Evolutionary conservation across 345 rosid species (phyloP).

Genomic region (Pistacia integerrima): DNA sequence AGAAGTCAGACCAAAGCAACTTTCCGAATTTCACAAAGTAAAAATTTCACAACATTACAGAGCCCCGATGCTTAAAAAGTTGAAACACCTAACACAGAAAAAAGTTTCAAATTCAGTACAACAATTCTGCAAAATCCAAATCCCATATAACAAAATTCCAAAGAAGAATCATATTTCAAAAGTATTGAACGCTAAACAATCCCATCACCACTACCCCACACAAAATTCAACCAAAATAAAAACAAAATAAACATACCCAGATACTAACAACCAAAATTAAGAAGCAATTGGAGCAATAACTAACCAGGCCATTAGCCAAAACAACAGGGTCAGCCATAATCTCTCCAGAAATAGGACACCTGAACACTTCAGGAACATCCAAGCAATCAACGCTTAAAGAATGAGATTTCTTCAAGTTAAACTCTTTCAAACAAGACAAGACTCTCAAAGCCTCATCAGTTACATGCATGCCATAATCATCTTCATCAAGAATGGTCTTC

Average conservation of each 20-base stretch:
- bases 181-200: background rate
- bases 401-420: slow-evolving; percentile 28
- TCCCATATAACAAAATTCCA: background rate
- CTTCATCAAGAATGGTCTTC: slow-evolving; percentile 34
- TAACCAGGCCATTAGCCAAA: slow-evolving; percentile 60
- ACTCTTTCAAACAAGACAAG: slow-evolving; percentile 29
- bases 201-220: background rate
- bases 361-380: slow-evolving; percentile 38
- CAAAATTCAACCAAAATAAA: background rate
- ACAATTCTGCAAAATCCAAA: background rate
- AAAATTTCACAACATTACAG: background rate
- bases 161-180: background rate
- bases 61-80: background rate
- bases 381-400: slow-evolving; percentile 16
- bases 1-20: background rate
- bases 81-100: slow-evolving; percentile 2
- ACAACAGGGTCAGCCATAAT: slow-evolving; percentile 63
- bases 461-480: slow-evolving; percentile 31
- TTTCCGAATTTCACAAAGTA: background rate
- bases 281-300: slow-evolving; percentile 3
- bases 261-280: background rate
- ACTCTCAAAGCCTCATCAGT: slow-evolving; percentile 40
- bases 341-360: slow-evolving; percentile 48
- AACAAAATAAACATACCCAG: background rate
- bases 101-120: background rate